phyloP scores from a whole-genome alignment of 208 protist genomes.

The Naegleria fowleri region DNA sequence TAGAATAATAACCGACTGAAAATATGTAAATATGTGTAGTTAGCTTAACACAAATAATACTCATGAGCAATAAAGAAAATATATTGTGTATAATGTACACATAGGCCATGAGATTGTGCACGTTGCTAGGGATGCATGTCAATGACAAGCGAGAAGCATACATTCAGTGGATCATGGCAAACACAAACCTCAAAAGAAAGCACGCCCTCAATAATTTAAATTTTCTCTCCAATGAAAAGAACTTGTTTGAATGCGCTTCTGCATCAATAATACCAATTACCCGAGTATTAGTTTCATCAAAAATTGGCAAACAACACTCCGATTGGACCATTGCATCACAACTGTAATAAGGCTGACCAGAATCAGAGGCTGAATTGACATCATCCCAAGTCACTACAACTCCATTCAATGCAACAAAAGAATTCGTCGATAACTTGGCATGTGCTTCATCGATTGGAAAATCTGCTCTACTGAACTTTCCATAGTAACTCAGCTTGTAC shows the following conservation, averaged over 20 bases:
- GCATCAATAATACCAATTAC: neutral
- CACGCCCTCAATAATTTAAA: neutral
- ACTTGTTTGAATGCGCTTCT: neutral
- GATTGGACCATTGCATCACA: neutral
- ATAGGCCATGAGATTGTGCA: no score
- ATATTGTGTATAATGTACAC: no score
- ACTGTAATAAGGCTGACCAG: neutral
- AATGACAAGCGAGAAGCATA: no score
- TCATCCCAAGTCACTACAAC: neutral
- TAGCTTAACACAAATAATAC: no score
- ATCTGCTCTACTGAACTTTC: neutral
- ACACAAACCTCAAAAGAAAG: neutral
- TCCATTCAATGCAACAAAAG: neutral
- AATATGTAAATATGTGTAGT: no score
- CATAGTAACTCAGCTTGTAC: neutral
- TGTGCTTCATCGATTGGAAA: conserved; percentile 1
- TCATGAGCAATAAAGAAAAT: no score
- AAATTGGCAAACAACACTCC: neutral
- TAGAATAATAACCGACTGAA: neutral
- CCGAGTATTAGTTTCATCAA: neutral
- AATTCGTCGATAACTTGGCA: neutral
- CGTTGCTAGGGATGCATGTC: no score
- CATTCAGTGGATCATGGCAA: no score
- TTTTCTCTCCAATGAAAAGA: neutral
- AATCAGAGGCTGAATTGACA: neutral